Evolutionary conservation across 306 rosid species (phyloP).

Genomic region (Sesbania bispinosa): DNA sequence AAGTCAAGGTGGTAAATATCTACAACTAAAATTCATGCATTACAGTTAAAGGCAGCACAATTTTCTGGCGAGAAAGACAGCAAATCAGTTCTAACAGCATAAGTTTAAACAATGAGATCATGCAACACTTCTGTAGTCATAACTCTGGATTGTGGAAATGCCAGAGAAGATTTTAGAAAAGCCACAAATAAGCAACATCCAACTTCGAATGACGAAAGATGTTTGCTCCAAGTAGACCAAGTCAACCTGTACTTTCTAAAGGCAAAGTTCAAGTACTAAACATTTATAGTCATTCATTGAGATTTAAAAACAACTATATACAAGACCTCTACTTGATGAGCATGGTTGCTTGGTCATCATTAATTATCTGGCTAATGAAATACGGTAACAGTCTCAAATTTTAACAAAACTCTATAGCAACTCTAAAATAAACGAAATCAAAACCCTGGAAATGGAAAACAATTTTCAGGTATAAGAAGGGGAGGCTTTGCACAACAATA

Average conservation of each 20-base stretch:
- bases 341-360: neutral
- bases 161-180: neutral
- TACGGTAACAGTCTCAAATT: neutral
- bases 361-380: neutral
- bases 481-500: too few relatives aligned
- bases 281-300: neutral
- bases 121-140: neutral
- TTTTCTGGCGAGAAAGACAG: neutral
- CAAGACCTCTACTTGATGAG: neutral
- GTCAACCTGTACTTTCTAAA: neutral
- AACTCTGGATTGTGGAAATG: neutral
- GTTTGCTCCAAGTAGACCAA: neutral
- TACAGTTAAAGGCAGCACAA: neutral
- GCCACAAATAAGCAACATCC: neutral
- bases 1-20: neutral
- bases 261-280: neutral
- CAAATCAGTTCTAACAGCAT: neutral
- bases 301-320: neutral
- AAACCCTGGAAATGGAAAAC: neutral
- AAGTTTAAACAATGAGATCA: neutral
- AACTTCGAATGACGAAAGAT: neutral
- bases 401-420: neutral
- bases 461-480: too few relatives aligned
- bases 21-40: neutral
- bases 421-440: neutral